Evolutionary conservation across 1,139 yeast species (phyloP), one percentile per base, ranked within the genome.

Genomic region (Williopsis jadinii): DNA sequence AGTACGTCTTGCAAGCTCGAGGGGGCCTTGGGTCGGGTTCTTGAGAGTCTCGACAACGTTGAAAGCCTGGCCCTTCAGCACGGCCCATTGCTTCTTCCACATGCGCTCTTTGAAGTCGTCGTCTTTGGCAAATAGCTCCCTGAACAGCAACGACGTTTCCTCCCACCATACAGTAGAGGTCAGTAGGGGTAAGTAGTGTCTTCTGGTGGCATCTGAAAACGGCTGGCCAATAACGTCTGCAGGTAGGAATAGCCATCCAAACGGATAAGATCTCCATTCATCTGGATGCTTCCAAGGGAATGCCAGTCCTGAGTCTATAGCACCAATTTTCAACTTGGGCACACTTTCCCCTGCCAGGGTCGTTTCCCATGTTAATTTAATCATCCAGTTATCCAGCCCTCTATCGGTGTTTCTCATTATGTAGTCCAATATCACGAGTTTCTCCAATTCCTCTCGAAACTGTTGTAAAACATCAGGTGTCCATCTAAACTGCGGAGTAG

Each of bases 211-310:
- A 34, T 63, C 63, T 3, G 83, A 71, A 51, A 83, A 82, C 2
- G 88, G 90, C 47, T 75, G 81, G 0, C 86, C 87, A 42, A 83
- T 77, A 4, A 83, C 58, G 9, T 76, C 67, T 14, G 75, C 59
- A 0, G 92, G 92, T 33, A 83, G 59, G 50, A 79, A 81, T 28
- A 83, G 61, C 92, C 92, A 83, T 0, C 92, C 92, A 61, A 75
- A 83, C 0, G 92, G 92, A 51, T 80, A 83, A 1, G 86, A 79
- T 41, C 92, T 63, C 88, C 90, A 82, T 54, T 81, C 88, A 57
- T 83, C 85, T 0, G 92, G 92, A 50, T 81, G 86, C 52, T 83
- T 83, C 90, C 90, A 83, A 5, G 92, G 92, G 52, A 80, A 82
- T 0, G 90, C 73, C 28, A 83, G 64, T 0, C 90, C 90, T 3